phyloP scores from a whole-genome alignment of 73 alveolate species.

The Blepharisma japonicum region DNA sequence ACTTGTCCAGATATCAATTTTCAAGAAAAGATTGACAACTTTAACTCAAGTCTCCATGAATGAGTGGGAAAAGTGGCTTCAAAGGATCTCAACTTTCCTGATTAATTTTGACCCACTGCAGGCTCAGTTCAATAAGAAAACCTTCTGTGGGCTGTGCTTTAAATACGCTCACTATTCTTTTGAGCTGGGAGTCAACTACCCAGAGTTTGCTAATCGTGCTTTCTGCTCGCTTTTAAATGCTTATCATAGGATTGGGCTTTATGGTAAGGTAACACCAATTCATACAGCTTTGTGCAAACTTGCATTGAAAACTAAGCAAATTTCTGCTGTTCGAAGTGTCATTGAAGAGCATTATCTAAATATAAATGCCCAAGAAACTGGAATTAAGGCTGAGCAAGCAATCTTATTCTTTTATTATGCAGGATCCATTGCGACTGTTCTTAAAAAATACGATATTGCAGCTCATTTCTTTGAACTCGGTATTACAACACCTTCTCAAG shows the following conservation, averaged over 20 bases:
- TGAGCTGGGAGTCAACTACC: background rate
- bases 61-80: too few relatives aligned
- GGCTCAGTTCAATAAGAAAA: background rate
- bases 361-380: too few relatives aligned
- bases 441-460: background rate
- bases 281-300: background rate
- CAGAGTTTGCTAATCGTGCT: background rate
- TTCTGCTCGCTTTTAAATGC: background rate
- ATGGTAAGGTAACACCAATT: background rate
- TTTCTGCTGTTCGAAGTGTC: too few relatives aligned
- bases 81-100: too few relatives aligned
- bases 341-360: too few relatives aligned
- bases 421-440: background rate
- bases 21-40: too few relatives aligned
- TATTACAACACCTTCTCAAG: conserved; percentile 22
- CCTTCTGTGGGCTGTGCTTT: background rate
- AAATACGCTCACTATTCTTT: background rate
- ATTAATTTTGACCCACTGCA: too few relatives aligned
- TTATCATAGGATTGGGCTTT: background rate
- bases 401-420: conserved; percentile 2
- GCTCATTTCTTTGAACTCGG: background rate
- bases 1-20: too few relatives aligned
- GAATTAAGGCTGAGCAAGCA: background rate
- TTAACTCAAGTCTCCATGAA: too few relatives aligned
- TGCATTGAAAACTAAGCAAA: background rate